A percentile compares a stretch with the other conserved stretches of the same genome.
These are phyloP conservation scores for Planoprotostelium fungivorum DNA, from an alignment of 78 protist genomes.

Conservation along the genomic window DNA sequence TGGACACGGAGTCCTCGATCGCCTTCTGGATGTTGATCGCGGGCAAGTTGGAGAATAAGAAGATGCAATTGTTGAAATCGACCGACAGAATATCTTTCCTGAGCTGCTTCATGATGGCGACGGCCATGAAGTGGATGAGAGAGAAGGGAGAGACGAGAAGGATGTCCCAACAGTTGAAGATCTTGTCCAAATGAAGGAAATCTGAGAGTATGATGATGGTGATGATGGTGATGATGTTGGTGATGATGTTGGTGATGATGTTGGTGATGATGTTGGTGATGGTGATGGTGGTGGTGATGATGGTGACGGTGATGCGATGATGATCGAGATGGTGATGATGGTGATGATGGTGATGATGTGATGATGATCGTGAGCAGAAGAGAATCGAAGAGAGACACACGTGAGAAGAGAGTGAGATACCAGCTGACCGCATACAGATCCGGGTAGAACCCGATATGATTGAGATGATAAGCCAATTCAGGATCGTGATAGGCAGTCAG, in stretches of 20 bases:
- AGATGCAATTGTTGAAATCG: constrained; percentile 42
- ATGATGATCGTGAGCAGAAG: neutral
- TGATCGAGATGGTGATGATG: too few species aligned
- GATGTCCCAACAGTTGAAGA: constrained; percentile 72
- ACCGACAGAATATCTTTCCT: constrained; percentile 16
- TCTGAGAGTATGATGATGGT: constrained; percentile 15
- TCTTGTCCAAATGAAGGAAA: constrained; percentile 61
- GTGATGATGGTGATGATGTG: too few species aligned
- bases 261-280: too few species aligned
- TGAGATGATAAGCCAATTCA: constrained; percentile 46
- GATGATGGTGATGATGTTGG: too few species aligned
- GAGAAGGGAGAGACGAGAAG: constrained; percentile 53
- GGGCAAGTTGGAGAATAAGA: constrained; percentile 54
- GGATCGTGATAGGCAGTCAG: constrained; percentile 74
- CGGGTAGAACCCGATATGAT: constrained; percentile 45
- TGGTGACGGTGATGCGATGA: too few species aligned
- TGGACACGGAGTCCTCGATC: constrained; percentile 31
- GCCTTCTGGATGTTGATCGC: constrained; percentile 27
- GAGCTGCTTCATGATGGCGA: constrained; percentile 61
- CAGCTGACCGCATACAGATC: constrained; percentile 80
- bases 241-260: too few species aligned
- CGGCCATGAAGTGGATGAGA: constrained; percentile 47
- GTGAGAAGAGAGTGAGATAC: constrained; percentile 75
- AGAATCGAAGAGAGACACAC: neutral
- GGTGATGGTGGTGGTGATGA: too few species aligned